Evolutionary conservation across 495 filamentous ascomycete genomes (phyloP), one percentile per base, ranked within the genome.

Genomic region (Cetradonia linearis): DNA sequence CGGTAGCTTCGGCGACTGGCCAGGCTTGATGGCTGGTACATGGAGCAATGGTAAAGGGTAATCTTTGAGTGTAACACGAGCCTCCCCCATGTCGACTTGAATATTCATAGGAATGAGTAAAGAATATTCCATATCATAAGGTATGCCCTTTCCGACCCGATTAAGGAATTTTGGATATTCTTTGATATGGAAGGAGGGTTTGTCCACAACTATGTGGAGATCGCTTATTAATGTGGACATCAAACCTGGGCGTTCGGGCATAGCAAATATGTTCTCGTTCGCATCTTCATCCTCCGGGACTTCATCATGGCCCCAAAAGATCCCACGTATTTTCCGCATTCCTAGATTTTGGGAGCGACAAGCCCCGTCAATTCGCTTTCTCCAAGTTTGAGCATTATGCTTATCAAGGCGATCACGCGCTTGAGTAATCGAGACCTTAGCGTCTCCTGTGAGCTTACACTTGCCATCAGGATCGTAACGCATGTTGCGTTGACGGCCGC

Each of bases 21-120:
- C 86, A 9, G 86, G 74, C 59, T 87, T 86, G 38, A 92, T 81
- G 7, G 86, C 80, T 9, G 93, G 93, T 36, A 99, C 84, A 70
- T 99, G 94, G 31, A 99, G 67, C 37, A 99, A 74, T 6, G 95
- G 93, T 30, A 97, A 74, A 16, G 93, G 93, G 68, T 99, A 99
- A 69, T 99, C 93, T 62, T 93, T 79, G 11, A 99, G 72, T 28
- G 83, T 86, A 30, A 95, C 78, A 40, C 85, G 84, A 28, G 85
- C 89, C 72, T 99, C 93, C 48, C 91, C 89, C 85, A 96, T 94
- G 64, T 86, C 86, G 57, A 99, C 76, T 63, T 92, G 85, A 34
- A 97, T 81, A 66, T 84, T 90, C 81, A 95, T 87, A 9, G 93
- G 93, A 20, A 99, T 76, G 9, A 99, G 79, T 30, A 98, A 76